Evolutionary conservation across 768 basidiomycete species (phyloP).

Genomic region (Xerocomus brunneocitrinus): DNA sequence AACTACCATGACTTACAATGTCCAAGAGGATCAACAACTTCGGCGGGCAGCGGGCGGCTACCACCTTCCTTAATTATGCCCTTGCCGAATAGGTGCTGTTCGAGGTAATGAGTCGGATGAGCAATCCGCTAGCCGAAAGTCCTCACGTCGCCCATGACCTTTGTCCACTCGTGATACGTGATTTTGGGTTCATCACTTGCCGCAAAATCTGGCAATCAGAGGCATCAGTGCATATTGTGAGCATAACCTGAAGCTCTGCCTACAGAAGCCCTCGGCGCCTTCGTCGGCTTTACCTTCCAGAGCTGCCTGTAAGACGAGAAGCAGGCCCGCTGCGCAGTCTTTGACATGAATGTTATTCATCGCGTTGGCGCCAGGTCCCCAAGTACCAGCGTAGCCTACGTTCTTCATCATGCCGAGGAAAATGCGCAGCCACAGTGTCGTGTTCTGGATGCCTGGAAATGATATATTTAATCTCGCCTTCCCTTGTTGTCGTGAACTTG

Average conservation of each 20-base stretch:
- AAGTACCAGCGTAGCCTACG: constrained; percentile 37
- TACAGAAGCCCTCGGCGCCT: constrained; percentile 40
- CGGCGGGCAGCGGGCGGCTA: constrained; percentile 30
- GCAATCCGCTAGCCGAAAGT: not conserved
- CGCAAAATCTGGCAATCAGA: constrained; percentile 31
- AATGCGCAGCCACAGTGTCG: constrained; percentile 34
- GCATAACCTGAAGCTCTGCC: constrained; percentile 4
- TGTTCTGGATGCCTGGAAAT: constrained; percentile 32
- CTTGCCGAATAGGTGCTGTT: constrained; percentile 32
- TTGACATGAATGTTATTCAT: constrained; percentile 39
- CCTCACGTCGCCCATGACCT: constrained; percentile 36
- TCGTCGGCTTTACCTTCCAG: constrained; percentile 39
- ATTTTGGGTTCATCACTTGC: constrained; percentile 27
- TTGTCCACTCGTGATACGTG: constrained; percentile 30
- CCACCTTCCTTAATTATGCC: constrained; percentile 33
- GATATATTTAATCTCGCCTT: not conserved
- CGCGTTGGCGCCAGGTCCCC: constrained; percentile 37
- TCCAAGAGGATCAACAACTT: constrained; percentile 35
- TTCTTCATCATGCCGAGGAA: constrained; percentile 33
- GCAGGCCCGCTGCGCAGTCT: constrained; percentile 34
- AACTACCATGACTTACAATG: constrained; percentile 30
- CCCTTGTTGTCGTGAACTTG: not conserved
- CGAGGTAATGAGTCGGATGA: not conserved
- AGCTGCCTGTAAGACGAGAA: constrained; percentile 37
- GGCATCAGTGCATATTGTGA: not conserved